Percentiles rank a stretch among this genome's conserved stretches.
Conservation (phyloP, 2,329 filamentous ascomycete genomes). For the Fusarium euwallaceae region DNA sequence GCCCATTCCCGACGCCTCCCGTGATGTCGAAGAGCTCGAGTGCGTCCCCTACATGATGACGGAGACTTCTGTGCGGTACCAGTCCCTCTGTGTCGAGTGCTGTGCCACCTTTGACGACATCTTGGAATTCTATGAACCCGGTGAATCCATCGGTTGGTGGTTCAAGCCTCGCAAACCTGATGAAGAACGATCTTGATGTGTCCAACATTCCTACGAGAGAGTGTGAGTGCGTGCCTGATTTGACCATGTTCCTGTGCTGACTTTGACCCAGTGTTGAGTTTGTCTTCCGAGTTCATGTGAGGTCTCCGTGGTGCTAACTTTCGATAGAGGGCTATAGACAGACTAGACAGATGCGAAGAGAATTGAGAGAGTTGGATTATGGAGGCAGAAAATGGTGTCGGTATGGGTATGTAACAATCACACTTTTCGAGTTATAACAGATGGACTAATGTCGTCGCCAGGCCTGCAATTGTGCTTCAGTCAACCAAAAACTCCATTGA, state of each 20-base stretch:
- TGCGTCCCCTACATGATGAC: background rate
- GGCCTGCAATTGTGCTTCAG: background rate
- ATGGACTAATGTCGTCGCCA: background rate
- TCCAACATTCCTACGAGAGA: background rate
- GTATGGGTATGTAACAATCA: background rate
- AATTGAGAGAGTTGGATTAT: background rate
- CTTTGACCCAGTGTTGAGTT: background rate
- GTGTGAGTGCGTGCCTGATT: background rate
- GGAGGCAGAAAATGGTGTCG: background rate
- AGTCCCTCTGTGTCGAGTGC: conserved; percentile 6
- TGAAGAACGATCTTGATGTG: background rate
- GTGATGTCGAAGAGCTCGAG: background rate
- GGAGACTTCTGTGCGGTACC: background rate
- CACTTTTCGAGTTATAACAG: background rate
- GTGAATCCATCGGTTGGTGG: conserved; percentile 4
- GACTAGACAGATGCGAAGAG: background rate
- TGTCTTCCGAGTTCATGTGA: background rate
- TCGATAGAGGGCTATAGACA: background rate
- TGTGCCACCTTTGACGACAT: background rate
- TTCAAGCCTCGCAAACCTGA: background rate
- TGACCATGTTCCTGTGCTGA: background rate
- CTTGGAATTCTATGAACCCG: background rate
- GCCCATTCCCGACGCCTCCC: background rate
- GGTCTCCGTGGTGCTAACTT: background rate
- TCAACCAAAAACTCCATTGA: conserved; percentile 14